A percentile compares a stretch with the other conserved stretches of the same genome.
These are phyloP conservation scores for Botryobasidium botryosum DNA, from an alignment of 768 basidiomycete genomes.

Conservation along the genomic window DNA sequence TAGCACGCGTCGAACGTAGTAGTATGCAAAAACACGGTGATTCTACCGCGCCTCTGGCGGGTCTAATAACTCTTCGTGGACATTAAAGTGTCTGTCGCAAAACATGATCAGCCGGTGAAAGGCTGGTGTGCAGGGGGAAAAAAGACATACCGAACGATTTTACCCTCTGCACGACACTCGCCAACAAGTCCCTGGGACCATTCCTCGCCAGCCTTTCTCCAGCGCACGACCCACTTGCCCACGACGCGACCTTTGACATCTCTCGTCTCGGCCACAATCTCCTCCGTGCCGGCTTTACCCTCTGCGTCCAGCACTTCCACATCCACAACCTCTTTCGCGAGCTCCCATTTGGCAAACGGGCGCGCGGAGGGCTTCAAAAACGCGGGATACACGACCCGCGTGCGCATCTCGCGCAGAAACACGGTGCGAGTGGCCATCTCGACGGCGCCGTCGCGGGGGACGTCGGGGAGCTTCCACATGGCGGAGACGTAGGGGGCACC, in stretches of 20 bases:
- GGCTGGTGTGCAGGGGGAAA: too few relatives aligned
- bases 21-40: too few relatives aligned
- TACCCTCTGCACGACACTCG: too few relatives aligned
- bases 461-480: slow-evolving; percentile 34
- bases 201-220: slow-evolving; percentile 41
- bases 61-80: not conserved
- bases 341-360: slow-evolving; percentile 69
- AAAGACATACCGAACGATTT: too few relatives aligned
- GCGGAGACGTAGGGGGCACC: slow-evolving; percentile 57
- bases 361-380: slow-evolving; percentile 51
- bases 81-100: not conserved
- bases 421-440: slow-evolving; percentile 57
- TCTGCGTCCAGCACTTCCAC: slow-evolving; percentile 11
- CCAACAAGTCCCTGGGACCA: too few relatives aligned
- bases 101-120: too few relatives aligned
- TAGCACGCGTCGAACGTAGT: too few relatives aligned
- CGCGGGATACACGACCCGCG: slow-evolving; percentile 56
- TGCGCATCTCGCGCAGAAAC: slow-evolving; percentile 39
- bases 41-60: not conserved
- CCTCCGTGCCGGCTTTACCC: slow-evolving; percentile 31
- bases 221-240: slow-evolving; percentile 65
- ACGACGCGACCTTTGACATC: slow-evolving; percentile 40
- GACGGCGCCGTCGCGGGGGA: slow-evolving; percentile 25
- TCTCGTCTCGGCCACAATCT: slow-evolving; percentile 66
- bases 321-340: slow-evolving; percentile 37